Percentiles rank a stretch among this genome's conserved stretches.
Conservation (phyloP, 2,329 filamentous ascomycete species). For the Incumbomyces lentus region DNA sequence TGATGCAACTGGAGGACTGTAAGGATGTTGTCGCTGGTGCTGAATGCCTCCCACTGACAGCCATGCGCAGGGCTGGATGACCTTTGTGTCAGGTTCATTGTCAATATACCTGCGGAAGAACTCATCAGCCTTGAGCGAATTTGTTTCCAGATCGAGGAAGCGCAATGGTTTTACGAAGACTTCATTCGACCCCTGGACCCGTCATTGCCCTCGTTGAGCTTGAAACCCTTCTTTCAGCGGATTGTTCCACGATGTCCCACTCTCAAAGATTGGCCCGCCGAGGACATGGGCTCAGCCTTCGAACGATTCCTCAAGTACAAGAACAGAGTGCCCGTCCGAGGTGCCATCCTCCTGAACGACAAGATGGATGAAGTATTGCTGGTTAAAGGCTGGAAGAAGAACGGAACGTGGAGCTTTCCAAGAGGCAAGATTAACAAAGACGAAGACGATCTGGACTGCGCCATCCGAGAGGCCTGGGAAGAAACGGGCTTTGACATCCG, state of each 20-base stretch:
- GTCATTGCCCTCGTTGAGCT: constrained; percentile 69
- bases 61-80: constrained; percentile 72
- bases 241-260: constrained; percentile 94
- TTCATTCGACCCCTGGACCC: constrained; percentile 89
- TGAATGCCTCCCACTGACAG: too few relatives aligned
- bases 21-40: constrained; percentile 24
- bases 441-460: constrained; percentile 86
- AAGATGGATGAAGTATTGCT: constrained; percentile 90
- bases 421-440: constrained; percentile 97
- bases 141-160: constrained; percentile 97
- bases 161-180: constrained; percentile 99
- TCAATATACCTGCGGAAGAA: constrained; percentile 89
- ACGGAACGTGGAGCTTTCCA: constrained; percentile 91
- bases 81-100: constrained; percentile 93
- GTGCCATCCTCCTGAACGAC: constrained; percentile 84
- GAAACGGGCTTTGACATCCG: constrained; percentile 85
- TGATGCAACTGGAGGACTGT: constrained; percentile 88
- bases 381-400: constrained; percentile 97
- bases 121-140: constrained; percentile 82
- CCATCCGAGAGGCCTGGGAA: constrained; percentile 87
- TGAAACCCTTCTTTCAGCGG: constrained; percentile 74
- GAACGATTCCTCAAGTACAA: constrained; percentile 92
- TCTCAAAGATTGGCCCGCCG: constrained; percentile 66
- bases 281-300: constrained; percentile 72
- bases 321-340: constrained; percentile 82